Base-by-base conservation (phyloP, 345 rosid species). In the Brassica cretica region DNA sequence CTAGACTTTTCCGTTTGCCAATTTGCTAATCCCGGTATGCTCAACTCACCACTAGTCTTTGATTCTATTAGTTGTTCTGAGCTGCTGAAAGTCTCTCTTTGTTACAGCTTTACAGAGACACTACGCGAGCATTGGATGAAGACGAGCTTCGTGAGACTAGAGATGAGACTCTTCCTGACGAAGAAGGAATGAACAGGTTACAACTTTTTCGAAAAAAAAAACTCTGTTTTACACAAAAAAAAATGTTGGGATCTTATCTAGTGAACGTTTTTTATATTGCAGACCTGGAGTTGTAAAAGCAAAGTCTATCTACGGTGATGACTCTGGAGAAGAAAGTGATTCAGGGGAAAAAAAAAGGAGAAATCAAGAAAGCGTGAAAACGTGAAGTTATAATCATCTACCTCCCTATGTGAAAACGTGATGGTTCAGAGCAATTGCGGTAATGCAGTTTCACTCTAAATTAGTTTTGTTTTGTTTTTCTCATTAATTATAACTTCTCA, bases 61-160 rank as follows among this genome's bases (percentile, higher is more conserved):
- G 74, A 49, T 68, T 55, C 72, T 35, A 1, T 2, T 46, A 21
- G 56, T 55, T 74, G 16, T 63, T 30, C 33, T 30, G 33, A 30
- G 33, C 33, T 30, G 33, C 33, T 30, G 25, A 70, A 35, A 58
- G 58, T 27, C 33, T 25, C 64, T 44, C 68, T 61, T 71, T 64
- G 15, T 81, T 86, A 76, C 91, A 92, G 97, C 91, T 51, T 84
- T 94, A 87, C 97, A 94, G 88, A 91, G 90, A 82, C 99, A 93
- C 78, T 90, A 93, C 80, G 98, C 91, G 8, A 84, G 98, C 97
- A 75, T 82, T 95, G 30, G 94, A 90, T 76, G 97, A 93, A 87
- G 88, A 93, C 41, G 92, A 93, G 68, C 63, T 93, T 80, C 90
- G 87, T 1, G 93, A 95, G 68, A 84, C 71, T 58, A 82, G 64